Evolutionary conservation across 2,329 filamentous ascomycete species (phyloP).

Genomic region (Colletotrichum sp.): DNA sequence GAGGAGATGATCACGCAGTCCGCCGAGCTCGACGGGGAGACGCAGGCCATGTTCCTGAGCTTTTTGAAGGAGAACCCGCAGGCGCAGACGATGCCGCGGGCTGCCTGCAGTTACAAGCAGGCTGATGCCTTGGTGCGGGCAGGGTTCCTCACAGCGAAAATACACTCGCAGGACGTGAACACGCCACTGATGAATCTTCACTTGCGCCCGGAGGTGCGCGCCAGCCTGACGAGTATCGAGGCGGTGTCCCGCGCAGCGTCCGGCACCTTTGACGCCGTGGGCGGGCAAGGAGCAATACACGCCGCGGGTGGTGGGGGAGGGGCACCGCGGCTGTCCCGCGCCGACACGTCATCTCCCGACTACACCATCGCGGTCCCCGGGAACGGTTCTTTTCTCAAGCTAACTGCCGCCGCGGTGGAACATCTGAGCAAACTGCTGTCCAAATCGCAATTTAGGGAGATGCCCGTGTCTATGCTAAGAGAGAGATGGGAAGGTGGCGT

Average conservation of each 20-base stretch:
- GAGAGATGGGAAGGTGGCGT: constrained; percentile 76
- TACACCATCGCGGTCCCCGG: constrained; percentile 69
- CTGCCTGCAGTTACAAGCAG: constrained; percentile 35
- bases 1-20: constrained; percentile 28
- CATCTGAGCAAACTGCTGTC: constrained; percentile 65
- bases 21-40: constrained; percentile 31
- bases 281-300: constrained; percentile 69
- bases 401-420: constrained; percentile 64
- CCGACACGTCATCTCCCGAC: constrained; percentile 28
- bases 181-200: constrained; percentile 42
- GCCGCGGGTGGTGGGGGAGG: constrained; percentile 63
- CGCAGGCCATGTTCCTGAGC: constrained; percentile 55
- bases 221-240: constrained; percentile 64
- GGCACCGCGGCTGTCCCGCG: constrained; percentile 31
- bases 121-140: constrained; percentile 64
- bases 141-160: constrained; percentile 67
- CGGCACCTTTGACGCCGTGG: constrained; percentile 72
- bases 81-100: constrained; percentile 31
- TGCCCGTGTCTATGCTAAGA: constrained; percentile 63
- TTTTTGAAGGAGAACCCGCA: constrained; percentile 58
- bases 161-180: constrained; percentile 4
- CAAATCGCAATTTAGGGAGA: constrained; percentile 66
- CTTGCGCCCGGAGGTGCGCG: constrained; percentile 56
- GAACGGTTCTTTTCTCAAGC: constrained; percentile 70
- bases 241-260: constrained; percentile 69